Conservation (phyloP, 1,284 basidiomycete genomes). For the Farysia itapuensis region DNA sequence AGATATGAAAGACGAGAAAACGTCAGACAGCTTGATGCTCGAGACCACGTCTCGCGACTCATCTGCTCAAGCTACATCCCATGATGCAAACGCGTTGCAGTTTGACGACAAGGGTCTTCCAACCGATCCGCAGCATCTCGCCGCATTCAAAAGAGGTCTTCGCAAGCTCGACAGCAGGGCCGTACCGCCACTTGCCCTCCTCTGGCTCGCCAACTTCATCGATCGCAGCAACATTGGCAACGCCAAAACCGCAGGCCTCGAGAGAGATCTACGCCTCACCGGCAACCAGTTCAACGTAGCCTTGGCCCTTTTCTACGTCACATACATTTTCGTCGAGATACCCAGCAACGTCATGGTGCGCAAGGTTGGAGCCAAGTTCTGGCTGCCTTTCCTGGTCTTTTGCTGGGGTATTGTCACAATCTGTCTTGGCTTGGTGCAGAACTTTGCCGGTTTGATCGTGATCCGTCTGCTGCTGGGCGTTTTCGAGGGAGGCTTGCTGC, state of each 20-base stretch:
- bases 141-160: slow-evolving; percentile 13
- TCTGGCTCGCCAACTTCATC: slow-evolving; percentile 39
- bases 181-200: slow-evolving; percentile 34
- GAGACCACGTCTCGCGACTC: slow-evolving; percentile 3
- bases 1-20: no score
- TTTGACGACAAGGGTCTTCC: slow-evolving; percentile 6
- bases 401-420: slow-evolving; percentile 68
- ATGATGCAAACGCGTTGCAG: slow-evolving; percentile 1
- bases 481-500: slow-evolving; percentile 16
- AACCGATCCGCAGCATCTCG: slow-evolving; percentile 9
- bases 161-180: slow-evolving; percentile 41
- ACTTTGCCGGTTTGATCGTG: slow-evolving; percentile 66
- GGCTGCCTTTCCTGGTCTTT: slow-evolving; percentile 66
- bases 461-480: slow-evolving; percentile 64
- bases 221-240: slow-evolving; percentile 45
- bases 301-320: slow-evolving; percentile 40
- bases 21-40: no score
- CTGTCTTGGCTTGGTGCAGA: slow-evolving; percentile 66
- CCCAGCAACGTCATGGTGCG: slow-evolving; percentile 59
- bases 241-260: slow-evolving; percentile 40
- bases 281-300: slow-evolving; percentile 35
- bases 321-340: slow-evolving; percentile 41
- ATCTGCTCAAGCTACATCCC: no score
- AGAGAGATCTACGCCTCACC: slow-evolving; percentile 21
- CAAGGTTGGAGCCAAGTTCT: slow-evolving; percentile 47